phyloP scores from a whole-genome alignment of 2,329 filamentous ascomycete species.

The Sporothrix globosa region DNA sequence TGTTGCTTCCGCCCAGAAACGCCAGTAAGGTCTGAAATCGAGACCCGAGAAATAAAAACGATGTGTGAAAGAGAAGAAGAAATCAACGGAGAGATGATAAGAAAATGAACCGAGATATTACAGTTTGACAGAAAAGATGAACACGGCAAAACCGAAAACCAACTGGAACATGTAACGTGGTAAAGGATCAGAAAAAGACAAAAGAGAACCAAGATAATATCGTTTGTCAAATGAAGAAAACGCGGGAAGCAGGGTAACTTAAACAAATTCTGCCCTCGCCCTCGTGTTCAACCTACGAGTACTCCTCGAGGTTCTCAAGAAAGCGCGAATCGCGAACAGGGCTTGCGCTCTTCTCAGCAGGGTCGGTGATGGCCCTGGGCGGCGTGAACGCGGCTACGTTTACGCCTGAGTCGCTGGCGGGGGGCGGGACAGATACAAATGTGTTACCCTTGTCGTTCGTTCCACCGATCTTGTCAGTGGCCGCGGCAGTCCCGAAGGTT shows the following conservation, averaged over 20 bases:
- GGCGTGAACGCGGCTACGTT: conserved; percentile 38
- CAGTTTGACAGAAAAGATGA: not conserved
- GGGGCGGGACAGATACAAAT: conserved; percentile 25
- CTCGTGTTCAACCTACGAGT: not conserved
- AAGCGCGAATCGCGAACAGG: conserved; percentile 56
- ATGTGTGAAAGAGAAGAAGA: not conserved
- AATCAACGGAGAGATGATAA: not conserved
- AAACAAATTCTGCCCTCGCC: not conserved
- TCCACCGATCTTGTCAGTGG: not conserved
- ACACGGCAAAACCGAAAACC: not conserved
- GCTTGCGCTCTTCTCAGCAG: conserved; percentile 44
- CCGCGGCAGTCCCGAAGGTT: too few relatives aligned
- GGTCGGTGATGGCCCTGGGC: conserved; percentile 38
- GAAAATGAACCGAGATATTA: not conserved
- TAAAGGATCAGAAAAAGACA: not conserved
- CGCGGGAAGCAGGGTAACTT: not conserved
- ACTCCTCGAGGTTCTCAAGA: conserved; percentile 51
- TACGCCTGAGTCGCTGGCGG: conserved; percentile 35
- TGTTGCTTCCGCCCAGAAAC: conserved; percentile 26
- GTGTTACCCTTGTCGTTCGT: conserved; percentile 23
- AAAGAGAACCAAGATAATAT: not conserved
- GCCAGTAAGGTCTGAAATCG: conserved; percentile 2
- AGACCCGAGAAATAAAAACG: not conserved
- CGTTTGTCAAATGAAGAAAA: not conserved
- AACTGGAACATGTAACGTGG: too few relatives aligned